These are phyloP conservation scores for Salvia rosmarinus DNA, from an alignment of 257 asterid genomes.

Conservation along the genomic window DNA sequence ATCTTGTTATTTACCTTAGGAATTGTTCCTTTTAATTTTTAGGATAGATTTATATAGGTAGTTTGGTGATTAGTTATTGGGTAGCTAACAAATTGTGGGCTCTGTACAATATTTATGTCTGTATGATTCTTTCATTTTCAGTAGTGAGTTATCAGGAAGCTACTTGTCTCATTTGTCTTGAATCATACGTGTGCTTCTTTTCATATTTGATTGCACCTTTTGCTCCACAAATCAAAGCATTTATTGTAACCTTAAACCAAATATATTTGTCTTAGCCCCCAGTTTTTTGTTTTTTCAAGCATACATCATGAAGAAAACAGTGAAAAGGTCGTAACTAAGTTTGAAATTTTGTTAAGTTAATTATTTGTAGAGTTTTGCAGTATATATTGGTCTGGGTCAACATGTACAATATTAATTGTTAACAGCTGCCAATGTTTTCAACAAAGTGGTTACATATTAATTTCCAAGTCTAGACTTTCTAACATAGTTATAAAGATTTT, in stretches of 20 bases:
- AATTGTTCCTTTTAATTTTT: too few species aligned
- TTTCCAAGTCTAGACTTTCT: constrained; percentile 10
- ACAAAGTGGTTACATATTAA: constrained; percentile 23
- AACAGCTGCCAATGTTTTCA: constrained; percentile 15
- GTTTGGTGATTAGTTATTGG: too few species aligned
- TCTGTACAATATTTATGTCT: constrained; percentile 20
- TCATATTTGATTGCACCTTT: constrained; percentile 13
- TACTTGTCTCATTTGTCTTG: constrained; percentile 2
- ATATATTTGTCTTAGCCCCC: not conserved
- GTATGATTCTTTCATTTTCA: constrained; percentile 28
- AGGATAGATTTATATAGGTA: too few species aligned
- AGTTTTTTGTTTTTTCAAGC: not conserved
- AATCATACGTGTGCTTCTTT: not conserved
- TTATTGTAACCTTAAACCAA: not conserved
- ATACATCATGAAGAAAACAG: not conserved
- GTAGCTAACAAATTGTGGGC: constrained; percentile 36
- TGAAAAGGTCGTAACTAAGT: not conserved
- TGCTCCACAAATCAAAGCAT: too few species aligned
- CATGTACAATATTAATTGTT: constrained; percentile 14
- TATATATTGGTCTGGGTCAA: constrained; percentile 26
- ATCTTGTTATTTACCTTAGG: not conserved
- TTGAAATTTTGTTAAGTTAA: not conserved
- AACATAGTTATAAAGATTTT: not conserved
- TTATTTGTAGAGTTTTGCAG: constrained; percentile 12
- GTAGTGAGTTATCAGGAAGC: constrained; percentile 9